Percentiles rank a stretch among this genome's conserved stretches.
phyloP scores from a whole-genome alignment of 495 filamentous ascomycete genomes.

The Trichoderma erinaceum region DNA sequence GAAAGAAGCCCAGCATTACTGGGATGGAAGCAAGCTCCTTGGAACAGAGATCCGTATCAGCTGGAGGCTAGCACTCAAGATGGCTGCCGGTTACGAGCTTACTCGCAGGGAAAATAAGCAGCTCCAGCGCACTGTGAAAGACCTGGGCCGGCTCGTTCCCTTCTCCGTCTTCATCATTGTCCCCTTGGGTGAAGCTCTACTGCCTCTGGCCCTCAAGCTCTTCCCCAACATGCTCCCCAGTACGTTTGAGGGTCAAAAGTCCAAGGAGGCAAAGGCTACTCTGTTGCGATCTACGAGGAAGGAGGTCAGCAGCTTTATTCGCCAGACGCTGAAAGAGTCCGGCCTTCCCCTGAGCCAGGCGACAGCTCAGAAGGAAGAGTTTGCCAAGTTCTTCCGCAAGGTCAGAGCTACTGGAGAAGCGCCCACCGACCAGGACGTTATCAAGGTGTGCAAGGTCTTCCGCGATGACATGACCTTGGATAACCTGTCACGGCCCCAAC shows the following conservation, averaged over 20 bases:
- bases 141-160: slow-evolving; percentile 86
- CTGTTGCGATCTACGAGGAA: slow-evolving; percentile 80
- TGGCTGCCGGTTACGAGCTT: slow-evolving; percentile 96
- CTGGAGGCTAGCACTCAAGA: slow-evolving; percentile 83
- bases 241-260: slow-evolving; percentile 89
- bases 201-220: slow-evolving; percentile 84
- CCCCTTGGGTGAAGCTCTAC: slow-evolving; percentile 90
- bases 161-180: slow-evolving; percentile 97
- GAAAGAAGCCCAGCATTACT: slow-evolving; percentile 87
- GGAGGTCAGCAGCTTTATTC: slow-evolving; percentile 88
- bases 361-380: slow-evolving; percentile 88
- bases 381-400: slow-evolving; percentile 97
- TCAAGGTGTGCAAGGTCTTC: slow-evolving; percentile 99
- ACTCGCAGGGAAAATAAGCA: slow-evolving; percentile 89
- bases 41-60: slow-evolving; percentile 91
- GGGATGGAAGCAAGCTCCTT: slow-evolving; percentile 98
- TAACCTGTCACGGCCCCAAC: slow-evolving; percentile 90
- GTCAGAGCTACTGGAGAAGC: slow-evolving; percentile 84
- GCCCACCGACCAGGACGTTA: slow-evolving; percentile 83
- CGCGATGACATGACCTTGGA: slow-evolving; percentile 97
- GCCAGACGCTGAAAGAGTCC: slow-evolving; percentile 84
- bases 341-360: slow-evolving; percentile 80
- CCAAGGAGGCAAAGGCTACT: slow-evolving; percentile 80
- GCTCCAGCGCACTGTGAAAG: slow-evolving; percentile 86
- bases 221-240: slow-evolving; percentile 97